Base-by-base conservation (phyloP, 805 yeast genomes). In the Barnettozyma wickerhamii region DNA sequence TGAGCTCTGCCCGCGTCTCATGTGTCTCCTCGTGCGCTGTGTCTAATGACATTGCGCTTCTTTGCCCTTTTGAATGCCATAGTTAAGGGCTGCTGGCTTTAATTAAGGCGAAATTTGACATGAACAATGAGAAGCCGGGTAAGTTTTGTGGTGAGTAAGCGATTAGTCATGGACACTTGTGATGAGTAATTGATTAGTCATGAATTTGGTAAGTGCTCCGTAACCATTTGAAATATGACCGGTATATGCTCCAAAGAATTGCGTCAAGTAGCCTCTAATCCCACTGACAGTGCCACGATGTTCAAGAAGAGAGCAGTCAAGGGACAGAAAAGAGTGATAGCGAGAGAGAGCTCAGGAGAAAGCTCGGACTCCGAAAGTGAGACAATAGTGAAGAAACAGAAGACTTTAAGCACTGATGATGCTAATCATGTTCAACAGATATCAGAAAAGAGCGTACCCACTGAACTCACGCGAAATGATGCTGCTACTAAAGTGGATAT, bases 1-100 rank as follows among this genome's bases (percentile, higher is more conserved):
- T 64, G 51, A 69, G 68, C 20, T 62, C 62, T 1, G 74, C 74
- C 19, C 65, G 48, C 6, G 69, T 49, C 35, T 59, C 64, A 9
- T 61, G 60, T 6, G 55, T 51, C 31, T 63, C 69, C 17, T 44
- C 56, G 3, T 39, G 35, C 1, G 52, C 42, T 14, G 37, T 32
- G 38, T 38, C 44, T 20, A 36, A 39, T 2, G 55, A 50, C 56
- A 52, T 51, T 36, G 10, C 10, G 12, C 1, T 14, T 10, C 5
- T 14, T n/a, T n/a, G n/a, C n/a, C n/a, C n/a, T n/a, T 7, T 10
- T 10, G 19, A n/a, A n/a, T n/a, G n/a, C n/a, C n/a, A n/a, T n/a
- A n/a, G n/a, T n/a, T n/a, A n/a, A n/a, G n/a, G n/a, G n/a, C n/a
- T n/a, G n/a, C n/a, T n/a, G n/a, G n/a, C n/a, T n/a, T n/a, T n/a